Evolutionary conservation across 345 rosid species (phyloP), one percentile per base, ranked within the genome.

Genomic region (Eutrema yunnanense): DNA sequence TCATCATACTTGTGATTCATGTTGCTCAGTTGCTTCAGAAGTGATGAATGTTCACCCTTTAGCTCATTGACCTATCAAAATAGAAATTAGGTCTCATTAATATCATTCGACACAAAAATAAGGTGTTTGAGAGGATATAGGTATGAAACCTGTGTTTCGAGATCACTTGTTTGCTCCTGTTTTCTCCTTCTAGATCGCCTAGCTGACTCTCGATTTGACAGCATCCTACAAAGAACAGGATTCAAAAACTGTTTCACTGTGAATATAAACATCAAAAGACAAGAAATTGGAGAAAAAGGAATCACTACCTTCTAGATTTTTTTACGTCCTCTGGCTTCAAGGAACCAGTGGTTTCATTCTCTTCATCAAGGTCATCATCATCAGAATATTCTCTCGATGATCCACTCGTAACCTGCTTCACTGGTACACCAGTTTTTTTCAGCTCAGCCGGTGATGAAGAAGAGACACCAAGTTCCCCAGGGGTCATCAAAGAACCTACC

Each of bases 181-280:
- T 92, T 95, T 81, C 97, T 87, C 81, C 88, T 85, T 84, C 99
- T 84, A 62, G 98, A 96, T 14, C 98, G 97, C 73, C 98, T 88
- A 43, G 99, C 98, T 38, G 99, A 96, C 84, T 96, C 99, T 73
- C 98, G 88, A 85, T 96, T 96, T 47, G 99, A 96, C 78, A 78
- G 80, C 98, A 90, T 92, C 87, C 99, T 95, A 81, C 27, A 60
- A 58, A 64, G 26, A 70, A 48, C 9, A 56, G 26, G 6, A 62
- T 1, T 77, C 6, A 22, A 42, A 41, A 60, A 67, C 47, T n/a
- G 36, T 46, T 27, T 49, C 38, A 41, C 22, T 36, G 11, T 12
- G 32, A 26, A 59, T 19, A 4, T 58, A 58, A 42, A 16, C 14
- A 51, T 50, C 32, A n/a, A 55, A 73, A 64, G 34, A 63, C 16